Evolutionary conservation across 139 green algal species (phyloP).

Genomic region (Nannochloris sp.): DNA sequence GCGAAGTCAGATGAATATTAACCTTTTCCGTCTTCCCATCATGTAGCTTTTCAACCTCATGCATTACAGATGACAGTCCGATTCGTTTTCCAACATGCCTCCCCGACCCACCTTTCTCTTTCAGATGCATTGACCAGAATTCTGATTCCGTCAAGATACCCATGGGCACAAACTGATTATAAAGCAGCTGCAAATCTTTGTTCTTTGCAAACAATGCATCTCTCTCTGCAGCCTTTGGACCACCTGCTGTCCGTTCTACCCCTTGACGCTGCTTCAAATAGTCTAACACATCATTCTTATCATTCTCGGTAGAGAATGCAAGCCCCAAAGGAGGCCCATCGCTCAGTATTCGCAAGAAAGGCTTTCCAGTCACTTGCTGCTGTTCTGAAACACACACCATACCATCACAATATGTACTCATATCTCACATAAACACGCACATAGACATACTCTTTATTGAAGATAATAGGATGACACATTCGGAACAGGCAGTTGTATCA

Average conservation of each 20-base stretch:
- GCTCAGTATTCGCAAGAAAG: slow-evolving; percentile 17
- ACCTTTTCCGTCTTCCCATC: slow-evolving; percentile 35
- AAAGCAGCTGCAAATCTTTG: slow-evolving; percentile 32
- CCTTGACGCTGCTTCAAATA: slow-evolving; percentile 13
- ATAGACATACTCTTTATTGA: slow-evolving; percentile 21
- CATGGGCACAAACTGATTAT: slow-evolving; percentile 30
- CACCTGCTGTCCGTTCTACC: background rate
- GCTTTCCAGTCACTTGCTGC: slow-evolving; percentile 30
- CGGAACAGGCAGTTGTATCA: slow-evolving; percentile 5
- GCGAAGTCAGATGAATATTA: slow-evolving; percentile 27
- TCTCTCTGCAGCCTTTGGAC: background rate
- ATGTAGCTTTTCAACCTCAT: slow-evolving; percentile 17
- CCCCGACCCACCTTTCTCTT: slow-evolving; percentile 5
- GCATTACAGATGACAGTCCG: slow-evolving; percentile 34
- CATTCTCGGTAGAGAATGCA: slow-evolving; percentile 13
- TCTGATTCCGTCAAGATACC: slow-evolving; percentile 37
- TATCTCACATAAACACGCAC: background rate
- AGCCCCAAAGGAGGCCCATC: slow-evolving; percentile 7
- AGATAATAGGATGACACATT: background rate
- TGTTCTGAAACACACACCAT: slow-evolving; percentile 10
- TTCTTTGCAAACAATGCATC: slow-evolving; percentile 10
- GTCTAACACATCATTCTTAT: slow-evolving; percentile 22
- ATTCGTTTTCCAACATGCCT: slow-evolving; percentile 13
- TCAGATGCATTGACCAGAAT: slow-evolving; percentile 28
- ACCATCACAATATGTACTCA: background rate